phyloP scores from a whole-genome alignment of 2,329 filamentous ascomycete species.

The Neocucurbitaria cava region DNA sequence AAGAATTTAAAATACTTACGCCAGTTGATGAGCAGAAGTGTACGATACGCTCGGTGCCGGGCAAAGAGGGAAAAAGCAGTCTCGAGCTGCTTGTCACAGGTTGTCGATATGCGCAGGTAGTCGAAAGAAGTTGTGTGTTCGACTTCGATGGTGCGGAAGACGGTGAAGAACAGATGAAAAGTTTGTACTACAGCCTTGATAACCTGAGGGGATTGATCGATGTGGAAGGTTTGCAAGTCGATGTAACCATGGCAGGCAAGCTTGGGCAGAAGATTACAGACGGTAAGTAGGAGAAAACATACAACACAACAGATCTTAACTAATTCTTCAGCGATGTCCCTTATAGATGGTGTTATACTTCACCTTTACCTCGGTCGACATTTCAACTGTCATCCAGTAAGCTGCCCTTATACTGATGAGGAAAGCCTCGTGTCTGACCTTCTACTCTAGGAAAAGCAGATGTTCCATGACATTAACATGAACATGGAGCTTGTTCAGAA shows the following conservation, averaged over 20 bases:
- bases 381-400: no score
- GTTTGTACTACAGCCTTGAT: background rate
- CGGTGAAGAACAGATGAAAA: conserved; percentile 2
- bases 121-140: background rate
- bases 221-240: background rate
- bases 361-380: background rate
- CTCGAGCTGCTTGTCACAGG: conserved; percentile 5
- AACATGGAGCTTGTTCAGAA: background rate
- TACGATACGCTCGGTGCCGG: background rate
- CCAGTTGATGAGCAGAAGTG: background rate
- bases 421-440: no score
- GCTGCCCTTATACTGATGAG: no score
- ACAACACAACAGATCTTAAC: background rate
- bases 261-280: background rate
- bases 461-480: no score
- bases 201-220: background rate
- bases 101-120: conserved; percentile 7
- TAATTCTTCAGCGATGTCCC: background rate
- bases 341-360: background rate
- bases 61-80: background rate
- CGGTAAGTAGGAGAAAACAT: background rate
- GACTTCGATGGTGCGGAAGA: background rate
- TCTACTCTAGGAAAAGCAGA: no score
- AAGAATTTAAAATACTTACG: background rate
- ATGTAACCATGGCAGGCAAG: background rate